phyloP scores from a whole-genome alignment of 2,329 filamentous ascomycete genomes.

The Chrysosporium keratinophilum region DNA sequence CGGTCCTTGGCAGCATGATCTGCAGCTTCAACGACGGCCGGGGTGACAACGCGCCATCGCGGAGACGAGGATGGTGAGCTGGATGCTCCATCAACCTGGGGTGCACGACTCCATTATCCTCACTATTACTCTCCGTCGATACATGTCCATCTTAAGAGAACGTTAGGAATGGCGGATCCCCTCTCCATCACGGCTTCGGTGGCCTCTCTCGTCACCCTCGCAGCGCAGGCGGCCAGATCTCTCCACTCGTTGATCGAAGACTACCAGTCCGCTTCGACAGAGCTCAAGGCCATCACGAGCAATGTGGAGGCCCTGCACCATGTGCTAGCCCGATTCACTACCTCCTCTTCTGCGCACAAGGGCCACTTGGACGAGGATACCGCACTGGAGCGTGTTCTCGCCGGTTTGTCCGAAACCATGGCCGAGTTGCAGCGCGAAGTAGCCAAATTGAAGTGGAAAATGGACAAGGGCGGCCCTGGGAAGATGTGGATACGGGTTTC shows the following conservation, averaged over 20 bases:
- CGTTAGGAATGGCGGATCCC: slow-evolving; percentile 18
- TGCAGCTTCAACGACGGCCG: no score
- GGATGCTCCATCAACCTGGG: background rate
- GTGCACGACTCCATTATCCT: no score
- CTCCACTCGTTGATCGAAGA: slow-evolving; percentile 23
- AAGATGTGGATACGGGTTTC: background rate
- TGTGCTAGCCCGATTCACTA: background rate
- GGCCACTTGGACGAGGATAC: background rate
- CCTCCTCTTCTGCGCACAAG: background rate
- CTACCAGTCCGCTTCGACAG: slow-evolving; percentile 18
- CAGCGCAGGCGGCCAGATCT: slow-evolving; percentile 22
- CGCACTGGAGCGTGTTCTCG: background rate
- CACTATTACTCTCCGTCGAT: no score
- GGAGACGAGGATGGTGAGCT: background rate
- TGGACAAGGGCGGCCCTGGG: background rate
- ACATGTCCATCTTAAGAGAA: no score
- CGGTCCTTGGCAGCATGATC: no score
- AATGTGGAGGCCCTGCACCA: background rate
- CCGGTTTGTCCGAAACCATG: background rate
- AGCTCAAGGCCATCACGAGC: background rate
- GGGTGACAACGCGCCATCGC: no score
- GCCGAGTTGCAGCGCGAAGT: background rate
- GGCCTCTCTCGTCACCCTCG: slow-evolving; percentile 29
- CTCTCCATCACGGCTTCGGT: slow-evolving; percentile 22
- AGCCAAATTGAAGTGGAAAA: background rate